Evolutionary conservation across 2,329 filamentous ascomycete genomes (phyloP).

Genomic region (Epichloe sp.): DNA sequence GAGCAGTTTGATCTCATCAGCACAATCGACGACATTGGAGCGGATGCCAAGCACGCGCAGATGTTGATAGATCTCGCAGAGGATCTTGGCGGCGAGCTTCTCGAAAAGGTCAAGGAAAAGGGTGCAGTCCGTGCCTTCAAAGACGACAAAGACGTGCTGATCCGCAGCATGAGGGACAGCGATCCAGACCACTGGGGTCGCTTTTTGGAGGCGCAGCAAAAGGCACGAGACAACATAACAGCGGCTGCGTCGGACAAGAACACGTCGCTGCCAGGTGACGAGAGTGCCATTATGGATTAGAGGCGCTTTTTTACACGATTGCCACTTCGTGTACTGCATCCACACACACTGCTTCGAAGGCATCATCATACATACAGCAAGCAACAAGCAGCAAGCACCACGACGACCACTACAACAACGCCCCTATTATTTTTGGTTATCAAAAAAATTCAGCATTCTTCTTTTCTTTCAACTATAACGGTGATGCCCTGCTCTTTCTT

Average conservation of each 20-base stretch:
- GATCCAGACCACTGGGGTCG: constrained; percentile 54
- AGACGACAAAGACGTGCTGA: constrained; percentile 39
- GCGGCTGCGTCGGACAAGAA: constrained; percentile 16
- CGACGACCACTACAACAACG: no score
- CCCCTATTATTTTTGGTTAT: no score
- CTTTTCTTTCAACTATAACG: no score
- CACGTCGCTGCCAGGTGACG: constrained; percentile 16
- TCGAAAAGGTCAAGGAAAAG: constrained; percentile 40
- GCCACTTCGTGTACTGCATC: no score
- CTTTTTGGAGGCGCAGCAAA: constrained; percentile 49
- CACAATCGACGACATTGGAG: constrained; percentile 34
- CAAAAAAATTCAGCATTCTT: no score
- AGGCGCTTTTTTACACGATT: not conserved
- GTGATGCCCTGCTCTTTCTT: no score
- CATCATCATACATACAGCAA: no score
- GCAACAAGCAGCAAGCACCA: no score
- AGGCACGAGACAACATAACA: constrained; percentile 40
- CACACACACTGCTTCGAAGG: no score
- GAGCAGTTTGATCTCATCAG: constrained; percentile 38
- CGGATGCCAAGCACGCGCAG: constrained; percentile 36
- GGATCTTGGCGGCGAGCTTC: constrained; percentile 45
- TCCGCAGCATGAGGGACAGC: constrained; percentile 37
- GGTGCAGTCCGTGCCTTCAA: constrained; percentile 50
- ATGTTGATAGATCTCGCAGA: constrained; percentile 51
- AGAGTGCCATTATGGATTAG: constrained; percentile 30